phyloP scores from a whole-genome alignment of 1,139 yeast species.

The Geotrichum macrosporum region DNA sequence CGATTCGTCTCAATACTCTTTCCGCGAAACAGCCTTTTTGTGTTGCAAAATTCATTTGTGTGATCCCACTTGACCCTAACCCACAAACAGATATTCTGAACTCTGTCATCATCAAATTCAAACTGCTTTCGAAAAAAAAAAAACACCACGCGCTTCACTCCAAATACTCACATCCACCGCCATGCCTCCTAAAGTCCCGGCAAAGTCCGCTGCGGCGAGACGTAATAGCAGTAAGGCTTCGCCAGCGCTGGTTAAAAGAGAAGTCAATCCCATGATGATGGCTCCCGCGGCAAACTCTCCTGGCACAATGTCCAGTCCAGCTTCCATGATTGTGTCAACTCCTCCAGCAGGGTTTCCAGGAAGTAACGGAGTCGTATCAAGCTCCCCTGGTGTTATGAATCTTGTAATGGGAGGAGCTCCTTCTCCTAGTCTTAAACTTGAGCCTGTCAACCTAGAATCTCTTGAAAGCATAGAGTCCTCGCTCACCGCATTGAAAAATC shows the following conservation, averaged over 20 bases:
- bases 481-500: neutral
- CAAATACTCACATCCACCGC: neutral
- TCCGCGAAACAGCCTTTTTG: too few relatives aligned
- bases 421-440: constrained; percentile 1
- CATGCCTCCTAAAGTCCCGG: constrained; percentile 10
- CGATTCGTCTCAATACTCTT: too few relatives aligned
- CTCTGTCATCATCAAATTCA: too few relatives aligned
- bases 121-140: too few relatives aligned
- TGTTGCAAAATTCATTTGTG: too few relatives aligned
- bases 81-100: too few relatives aligned
- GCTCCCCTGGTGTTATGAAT: neutral
- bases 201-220: constrained; percentile 5
- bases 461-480: constrained; percentile 12
- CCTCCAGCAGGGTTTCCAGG: constrained; percentile 5
- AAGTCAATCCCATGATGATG: constrained; percentile 1
- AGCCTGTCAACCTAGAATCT: constrained; percentile 11
- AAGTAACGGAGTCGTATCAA: neutral
- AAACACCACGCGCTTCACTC: neutral
- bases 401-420: too few relatives aligned
- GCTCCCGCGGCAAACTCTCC: constrained; percentile 2
- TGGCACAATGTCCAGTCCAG: constrained; percentile 2
- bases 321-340: constrained; percentile 6
- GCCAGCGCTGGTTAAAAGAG: constrained; percentile 6
- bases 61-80: too few relatives aligned
- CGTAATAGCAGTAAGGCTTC: constrained; percentile 11